Percentiles rank a stretch among this genome's conserved stretches.
Conservation (phyloP, 257 asterid species). For the Solanum pinnatisectum region DNA sequence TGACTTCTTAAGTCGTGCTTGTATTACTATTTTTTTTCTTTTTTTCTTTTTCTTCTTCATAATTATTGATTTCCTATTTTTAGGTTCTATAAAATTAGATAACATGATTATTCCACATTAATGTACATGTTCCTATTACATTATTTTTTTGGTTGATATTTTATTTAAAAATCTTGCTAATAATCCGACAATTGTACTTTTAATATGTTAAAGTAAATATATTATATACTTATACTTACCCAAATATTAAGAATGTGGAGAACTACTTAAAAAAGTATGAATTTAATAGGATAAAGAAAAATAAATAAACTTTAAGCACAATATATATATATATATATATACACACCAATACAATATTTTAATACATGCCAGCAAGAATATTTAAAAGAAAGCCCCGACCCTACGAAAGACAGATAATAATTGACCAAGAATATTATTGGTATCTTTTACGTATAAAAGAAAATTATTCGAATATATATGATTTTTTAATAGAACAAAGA, state of each 20-base stretch:
- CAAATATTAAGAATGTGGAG: neutral
- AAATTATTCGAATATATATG: too few species aligned
- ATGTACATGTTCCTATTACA: neutral
- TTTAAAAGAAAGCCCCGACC: too few species aligned
- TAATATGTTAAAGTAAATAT: neutral
- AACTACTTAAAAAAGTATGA: neutral
- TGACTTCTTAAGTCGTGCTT: neutral
- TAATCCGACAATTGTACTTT: neutral
- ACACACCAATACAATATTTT: too few species aligned
- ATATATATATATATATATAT: neutral
- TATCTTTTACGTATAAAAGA: too few species aligned
- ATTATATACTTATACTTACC: neutral
- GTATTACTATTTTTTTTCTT: neutral
- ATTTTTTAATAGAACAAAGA: too few species aligned
- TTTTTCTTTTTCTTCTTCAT: neutral
- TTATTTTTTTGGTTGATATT: neutral
- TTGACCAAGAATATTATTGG: too few species aligned
- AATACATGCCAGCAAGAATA: too few species aligned
- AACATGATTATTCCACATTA: neutral
- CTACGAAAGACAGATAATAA: too few species aligned
- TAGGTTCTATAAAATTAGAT: neutral
- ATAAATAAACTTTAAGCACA: neutral
- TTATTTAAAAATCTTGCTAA: neutral
- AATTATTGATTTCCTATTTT: neutral
- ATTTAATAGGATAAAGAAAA: neutral